Base-by-base conservation (phyloP, 495 filamentous ascomycete genomes). In the Pyrenula aspistea region DNA sequence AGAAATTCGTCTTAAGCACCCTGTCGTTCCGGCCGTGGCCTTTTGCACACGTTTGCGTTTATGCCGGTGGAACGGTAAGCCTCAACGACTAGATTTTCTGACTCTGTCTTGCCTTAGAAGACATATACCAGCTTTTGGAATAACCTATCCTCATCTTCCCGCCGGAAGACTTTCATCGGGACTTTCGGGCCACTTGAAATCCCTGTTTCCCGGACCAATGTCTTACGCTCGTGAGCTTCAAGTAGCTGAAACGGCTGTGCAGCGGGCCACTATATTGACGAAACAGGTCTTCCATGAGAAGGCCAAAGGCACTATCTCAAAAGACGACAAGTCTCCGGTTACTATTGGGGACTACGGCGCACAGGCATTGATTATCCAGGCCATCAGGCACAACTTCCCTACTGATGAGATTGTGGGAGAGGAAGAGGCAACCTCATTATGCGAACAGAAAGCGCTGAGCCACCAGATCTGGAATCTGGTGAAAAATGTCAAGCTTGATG, bases 301-400 rank as follows among this genome's bases (percentile, higher is more conserved):
- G 66, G 84, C 89, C 61, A 97, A 97, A 73, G 91, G 91, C 57
- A 95, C 93, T 55, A 77, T 94, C 31, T 88, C 85, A 62, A 99
- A 97, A 76, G 85, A 87, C 68, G 94, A 98, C 74, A 85, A 84
- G 61, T 97, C 94, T 22, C 93, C 94, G 59, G 93, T 98, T 61
- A 98, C 93, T 25, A 91, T 97, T 60, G 93, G 91, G 67, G 93
- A 98, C 73, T 96, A 95, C 65, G 94, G 94, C 62, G 93, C 94
- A 55, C 93, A 98, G 73, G 94, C 94, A 42, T 78, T 97, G 59
- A 94, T 97, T 66, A 95, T 97, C 62, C 78, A 83, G 56, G 91
- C 93, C 52, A 83, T 98, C 58, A 82, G 84, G 71, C 79, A 85
- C 69, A 88, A 87, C 68, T 97, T 98, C 76, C 93, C 93, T 47